phyloP scores from a whole-genome alignment of 2,329 filamentous ascomycete species.

The Alternaria postmessia region DNA sequence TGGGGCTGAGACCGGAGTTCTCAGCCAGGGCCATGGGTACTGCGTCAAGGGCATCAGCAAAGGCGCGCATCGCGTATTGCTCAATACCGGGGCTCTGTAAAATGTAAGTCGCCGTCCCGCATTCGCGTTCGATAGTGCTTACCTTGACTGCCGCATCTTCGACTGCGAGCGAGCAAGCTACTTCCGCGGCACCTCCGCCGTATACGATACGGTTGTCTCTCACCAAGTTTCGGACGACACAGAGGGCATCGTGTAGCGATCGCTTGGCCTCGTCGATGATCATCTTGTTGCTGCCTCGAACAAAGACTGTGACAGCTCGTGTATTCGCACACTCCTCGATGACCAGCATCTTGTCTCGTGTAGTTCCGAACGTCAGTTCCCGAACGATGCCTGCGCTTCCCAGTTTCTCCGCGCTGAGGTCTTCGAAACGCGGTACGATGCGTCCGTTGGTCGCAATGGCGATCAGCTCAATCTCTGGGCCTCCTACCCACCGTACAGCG shows the following conservation, averaged over 20 bases:
- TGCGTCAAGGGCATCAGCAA: constrained; percentile 91
- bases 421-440: constrained; percentile 97
- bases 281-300: constrained; percentile 99
- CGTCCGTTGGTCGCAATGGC: constrained; percentile 98
- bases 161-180: constrained; percentile 94
- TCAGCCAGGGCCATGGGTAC: constrained; percentile 96
- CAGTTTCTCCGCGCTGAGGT: constrained; percentile 88
- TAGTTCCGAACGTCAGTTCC: constrained; percentile 97
- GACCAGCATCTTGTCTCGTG: constrained; percentile 98
- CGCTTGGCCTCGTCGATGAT: constrained; percentile 99
- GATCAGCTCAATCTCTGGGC: constrained; percentile 97
- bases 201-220: constrained; percentile 97
- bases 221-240: constrained; percentile 95
- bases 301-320: constrained; percentile 93
- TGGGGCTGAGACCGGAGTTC: constrained; percentile 95
- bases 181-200: constrained; percentile 94
- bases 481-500: constrained; percentile 96
- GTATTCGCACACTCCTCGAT: constrained; percentile 99
- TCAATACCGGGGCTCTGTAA: constrained; percentile 86
- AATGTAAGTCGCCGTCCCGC: constrained; percentile 13
- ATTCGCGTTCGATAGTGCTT: constrained; percentile 21
- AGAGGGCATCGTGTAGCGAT: constrained; percentile 95
- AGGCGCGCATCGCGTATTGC: constrained; percentile 99
- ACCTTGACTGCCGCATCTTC: constrained; percentile 90
- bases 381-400: constrained; percentile 88